Conservation (phyloP, 768 basidiomycete genomes). For the Suillus decipiens region DNA sequence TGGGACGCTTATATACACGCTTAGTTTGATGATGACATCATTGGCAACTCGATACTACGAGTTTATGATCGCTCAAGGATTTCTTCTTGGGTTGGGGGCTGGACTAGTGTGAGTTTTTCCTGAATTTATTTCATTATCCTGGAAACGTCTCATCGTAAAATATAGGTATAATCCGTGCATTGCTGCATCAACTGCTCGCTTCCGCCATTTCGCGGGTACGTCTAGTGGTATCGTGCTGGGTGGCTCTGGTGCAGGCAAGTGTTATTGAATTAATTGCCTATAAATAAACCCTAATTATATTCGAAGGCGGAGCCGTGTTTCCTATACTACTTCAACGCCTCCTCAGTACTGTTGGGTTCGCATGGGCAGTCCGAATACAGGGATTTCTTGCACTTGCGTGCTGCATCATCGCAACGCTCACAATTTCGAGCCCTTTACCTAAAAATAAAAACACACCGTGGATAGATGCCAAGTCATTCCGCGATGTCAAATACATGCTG, state of each 20-base stretch:
- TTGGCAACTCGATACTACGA: constrained; percentile 33
- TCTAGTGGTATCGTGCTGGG: constrained; percentile 2
- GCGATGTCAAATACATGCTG: background rate
- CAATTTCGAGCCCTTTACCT: constrained; percentile 2
- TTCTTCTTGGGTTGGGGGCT: constrained; percentile 6
- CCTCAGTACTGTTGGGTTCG: constrained; percentile 22
- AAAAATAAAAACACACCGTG: constrained; percentile 2
- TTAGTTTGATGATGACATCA: constrained; percentile 56
- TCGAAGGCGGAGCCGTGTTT: background rate
- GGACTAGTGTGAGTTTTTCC: constrained; percentile 4
- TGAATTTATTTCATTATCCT: background rate
- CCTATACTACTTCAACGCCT: constrained; percentile 14
- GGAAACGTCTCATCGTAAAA: background rate
- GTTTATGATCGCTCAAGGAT: constrained; percentile 11
- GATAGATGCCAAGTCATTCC: constrained; percentile 6
- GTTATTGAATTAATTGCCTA: constrained; percentile 8
- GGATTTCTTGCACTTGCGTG: constrained; percentile 6
- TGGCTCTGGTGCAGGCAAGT: constrained; percentile 4
- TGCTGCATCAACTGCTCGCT: background rate
- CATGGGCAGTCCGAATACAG: constrained; percentile 26
- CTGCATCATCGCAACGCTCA: constrained; percentile 5
- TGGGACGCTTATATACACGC: constrained; percentile 47
- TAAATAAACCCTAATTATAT: background rate
- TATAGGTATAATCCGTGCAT: constrained; percentile 4
- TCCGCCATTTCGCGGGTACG: background rate